Evolutionary conservation across 192 early-diverging fungal genomes (phyloP).

Genomic region (Backusella luteola): DNA sequence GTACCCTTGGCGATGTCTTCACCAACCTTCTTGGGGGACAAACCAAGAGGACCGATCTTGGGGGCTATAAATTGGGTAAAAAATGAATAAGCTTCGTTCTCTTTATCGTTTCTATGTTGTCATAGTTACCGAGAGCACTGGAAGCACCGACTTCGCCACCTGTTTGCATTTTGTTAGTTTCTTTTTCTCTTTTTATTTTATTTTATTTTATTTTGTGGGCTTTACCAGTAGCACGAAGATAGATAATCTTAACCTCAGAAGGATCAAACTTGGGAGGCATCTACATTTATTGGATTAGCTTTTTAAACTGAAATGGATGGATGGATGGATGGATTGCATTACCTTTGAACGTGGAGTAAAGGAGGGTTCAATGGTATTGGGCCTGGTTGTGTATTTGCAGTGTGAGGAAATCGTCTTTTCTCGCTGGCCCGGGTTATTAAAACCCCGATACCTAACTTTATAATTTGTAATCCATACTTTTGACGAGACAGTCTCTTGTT

Average conservation of each 20-base stretch:
- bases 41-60: slow-evolving; percentile 99
- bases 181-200: neutral
- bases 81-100: no score
- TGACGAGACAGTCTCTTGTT: no score
- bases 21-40: slow-evolving; percentile 99
- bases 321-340: neutral
- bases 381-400: neutral
- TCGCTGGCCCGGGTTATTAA: neutral
- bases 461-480: no score
- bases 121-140: slow-evolving; percentile 71
- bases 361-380: slow-evolving; percentile 1
- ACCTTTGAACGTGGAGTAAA: slow-evolving; percentile 14
- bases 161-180: neutral
- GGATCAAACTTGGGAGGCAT: slow-evolving; percentile 89
- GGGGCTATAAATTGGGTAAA: slow-evolving; percentile 46
- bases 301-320: neutral
- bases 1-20: slow-evolving; percentile 99
- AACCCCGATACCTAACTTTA: no score
- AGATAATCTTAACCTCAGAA: slow-evolving; percentile 75
- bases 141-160: slow-evolving; percentile 74
- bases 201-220: neutral
- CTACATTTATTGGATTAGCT: slow-evolving; percentile 7
- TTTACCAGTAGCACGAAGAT: slow-evolving; percentile 91
- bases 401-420: neutral
- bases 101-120: no score